phyloP scores from a whole-genome alignment of 768 basidiomycete species.

The Mycena metata region DNA sequence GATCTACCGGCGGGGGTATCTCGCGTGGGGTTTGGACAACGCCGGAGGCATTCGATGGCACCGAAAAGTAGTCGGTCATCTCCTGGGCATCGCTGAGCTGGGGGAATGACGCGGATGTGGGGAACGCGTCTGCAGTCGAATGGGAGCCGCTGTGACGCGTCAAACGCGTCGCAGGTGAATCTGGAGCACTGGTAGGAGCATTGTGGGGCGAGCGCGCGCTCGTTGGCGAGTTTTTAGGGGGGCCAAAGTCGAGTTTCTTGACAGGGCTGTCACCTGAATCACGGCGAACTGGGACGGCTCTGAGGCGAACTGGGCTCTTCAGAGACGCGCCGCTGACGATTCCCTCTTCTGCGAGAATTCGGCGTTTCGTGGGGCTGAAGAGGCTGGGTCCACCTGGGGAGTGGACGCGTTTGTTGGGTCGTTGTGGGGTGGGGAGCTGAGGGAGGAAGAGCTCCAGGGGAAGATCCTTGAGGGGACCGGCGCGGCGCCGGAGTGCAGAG shows the following conservation, averaged over 20 bases:
- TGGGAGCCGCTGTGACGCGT: conserved; percentile 28
- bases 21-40: conserved; percentile 49
- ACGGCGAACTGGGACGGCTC: conserved; percentile 58
- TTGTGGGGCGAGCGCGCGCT: conserved; percentile 25
- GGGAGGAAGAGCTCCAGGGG: conserved; percentile 72
- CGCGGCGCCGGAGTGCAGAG: conserved; percentile 50
- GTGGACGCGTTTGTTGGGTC: conserved; percentile 70
- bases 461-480: conserved; percentile 72
- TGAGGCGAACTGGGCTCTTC: conserved; percentile 58
- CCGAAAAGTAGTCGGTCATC: conserved; percentile 42
- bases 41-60: conserved; percentile 34
- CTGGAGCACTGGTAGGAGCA: conserved; percentile 26
- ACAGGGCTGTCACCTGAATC: conserved; percentile 58
- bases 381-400: conserved; percentile 65
- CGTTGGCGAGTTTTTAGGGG: conserved; percentile 47
- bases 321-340: conserved; percentile 53
- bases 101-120: conserved; percentile 14
- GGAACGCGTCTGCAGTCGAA: conserved; percentile 26
- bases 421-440: too few relatives aligned
- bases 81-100: conserved; percentile 30
- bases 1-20: conserved; percentile 59
- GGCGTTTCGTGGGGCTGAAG: conserved; percentile 77
- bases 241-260: conserved; percentile 66
- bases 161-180: conserved; percentile 35
- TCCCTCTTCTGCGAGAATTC: conserved; percentile 71